phyloP scores from a whole-genome alignment of 495 filamentous ascomycete genomes.

The Endocarpon pusillum region DNA sequence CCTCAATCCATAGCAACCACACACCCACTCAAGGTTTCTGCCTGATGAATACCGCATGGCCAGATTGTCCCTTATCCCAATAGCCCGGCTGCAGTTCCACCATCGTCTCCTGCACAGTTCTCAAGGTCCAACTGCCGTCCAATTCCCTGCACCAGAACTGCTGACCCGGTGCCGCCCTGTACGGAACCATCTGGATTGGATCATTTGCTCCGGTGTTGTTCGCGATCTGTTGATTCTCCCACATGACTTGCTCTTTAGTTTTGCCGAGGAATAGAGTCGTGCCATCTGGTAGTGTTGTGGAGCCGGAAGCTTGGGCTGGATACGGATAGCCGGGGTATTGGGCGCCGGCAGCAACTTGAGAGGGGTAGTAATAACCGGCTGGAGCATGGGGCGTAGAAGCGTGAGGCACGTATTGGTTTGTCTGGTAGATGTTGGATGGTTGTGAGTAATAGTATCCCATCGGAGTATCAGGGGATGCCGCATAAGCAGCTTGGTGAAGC shows the following conservation, averaged over 20 bases:
- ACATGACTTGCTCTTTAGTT: slow-evolving; percentile 8
- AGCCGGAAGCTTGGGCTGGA: not conserved
- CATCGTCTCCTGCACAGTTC: slow-evolving; percentile 12
- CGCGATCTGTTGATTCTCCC: slow-evolving; percentile 6
- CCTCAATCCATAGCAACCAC: too few species aligned
- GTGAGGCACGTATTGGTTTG: not conserved
- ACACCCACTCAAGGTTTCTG: too few species aligned
- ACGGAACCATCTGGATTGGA: slow-evolving; percentile 5
- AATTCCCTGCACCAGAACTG: slow-evolving; percentile 13
- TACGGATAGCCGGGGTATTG: too few species aligned
- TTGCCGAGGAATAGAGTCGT: not conserved
- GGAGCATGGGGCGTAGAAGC: not conserved
- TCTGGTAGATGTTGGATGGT: too few species aligned
- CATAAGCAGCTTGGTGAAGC: too few species aligned
- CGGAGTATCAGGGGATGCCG: too few species aligned
- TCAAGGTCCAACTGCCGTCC: slow-evolving; percentile 10
- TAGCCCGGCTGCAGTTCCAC: slow-evolving; percentile 12
- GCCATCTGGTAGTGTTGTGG: not conserved
- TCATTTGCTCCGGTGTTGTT: slow-evolving; percentile 5
- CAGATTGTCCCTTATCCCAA: slow-evolving; percentile 6
- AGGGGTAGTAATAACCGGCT: not conserved
- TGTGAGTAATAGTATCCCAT: too few species aligned
- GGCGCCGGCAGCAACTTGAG: not conserved
- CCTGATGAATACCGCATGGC: slow-evolving; percentile 4
- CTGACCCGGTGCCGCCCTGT: slow-evolving; percentile 4